A percentile compares a stretch with the other conserved stretches of the same genome.
Conservation (phyloP, 306 rosid genomes). For the Casuarina glauca region DNA sequence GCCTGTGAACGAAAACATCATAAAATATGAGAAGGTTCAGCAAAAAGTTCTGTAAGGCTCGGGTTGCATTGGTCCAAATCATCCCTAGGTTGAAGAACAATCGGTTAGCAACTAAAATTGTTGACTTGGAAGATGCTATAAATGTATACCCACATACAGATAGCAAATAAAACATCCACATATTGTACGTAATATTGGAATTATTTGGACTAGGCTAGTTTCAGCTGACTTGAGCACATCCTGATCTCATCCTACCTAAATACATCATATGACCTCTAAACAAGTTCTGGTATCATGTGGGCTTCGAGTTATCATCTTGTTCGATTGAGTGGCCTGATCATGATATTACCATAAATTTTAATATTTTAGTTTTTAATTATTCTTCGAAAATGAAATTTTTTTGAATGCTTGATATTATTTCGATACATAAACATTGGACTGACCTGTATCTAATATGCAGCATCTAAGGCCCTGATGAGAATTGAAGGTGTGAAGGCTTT, state of each 20-base stretch:
- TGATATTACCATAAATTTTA: too few relatives aligned
- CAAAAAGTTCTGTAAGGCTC: not conserved
- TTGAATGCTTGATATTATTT: conserved; percentile 45
- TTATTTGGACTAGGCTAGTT: not conserved
- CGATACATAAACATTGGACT: conserved; percentile 9
- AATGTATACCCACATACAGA: not conserved
- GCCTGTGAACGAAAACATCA: not conserved
- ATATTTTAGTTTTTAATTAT: too few relatives aligned
- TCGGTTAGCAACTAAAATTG: not conserved
- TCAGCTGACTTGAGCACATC: not conserved
- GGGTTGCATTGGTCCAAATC: not conserved
- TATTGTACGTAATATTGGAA: not conserved
- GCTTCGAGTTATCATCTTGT: too few relatives aligned
- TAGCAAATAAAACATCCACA: not conserved
- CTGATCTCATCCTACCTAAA: not conserved
- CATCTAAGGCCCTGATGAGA: conserved; percentile 51
- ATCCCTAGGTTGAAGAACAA: not conserved
- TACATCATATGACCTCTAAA: too few relatives aligned
- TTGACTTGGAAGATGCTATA: not conserved
- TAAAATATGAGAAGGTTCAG: not conserved
- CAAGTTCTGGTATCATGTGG: not conserved
- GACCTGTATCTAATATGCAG: conserved; percentile 46
- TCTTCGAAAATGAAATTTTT: conserved; percentile 19
- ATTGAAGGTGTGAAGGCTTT: conserved; percentile 78
- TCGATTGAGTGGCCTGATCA: too few relatives aligned